phyloP scores from a whole-genome alignment of 306 rosid genomes.

The Fagus crenata region DNA sequence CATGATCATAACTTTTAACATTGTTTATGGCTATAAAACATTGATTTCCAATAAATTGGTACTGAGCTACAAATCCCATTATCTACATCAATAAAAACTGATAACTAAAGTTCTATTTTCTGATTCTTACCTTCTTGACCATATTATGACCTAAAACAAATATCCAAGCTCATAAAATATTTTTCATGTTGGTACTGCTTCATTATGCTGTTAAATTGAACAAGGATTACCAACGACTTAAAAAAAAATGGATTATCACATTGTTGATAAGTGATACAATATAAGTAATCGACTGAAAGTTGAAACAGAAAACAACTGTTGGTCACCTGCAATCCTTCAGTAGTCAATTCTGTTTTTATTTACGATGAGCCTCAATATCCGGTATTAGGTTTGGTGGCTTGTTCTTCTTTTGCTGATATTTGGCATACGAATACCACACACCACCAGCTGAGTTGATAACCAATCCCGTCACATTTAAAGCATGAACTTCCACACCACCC shows the following conservation, averaged over 20 bases:
- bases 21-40: not conserved
- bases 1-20: not conserved
- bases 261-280: not conserved
- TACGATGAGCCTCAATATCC: slow-evolving; percentile 62
- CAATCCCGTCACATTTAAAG: slow-evolving; percentile 79
- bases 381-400: slow-evolving; percentile 47
- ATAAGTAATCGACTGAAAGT: not conserved
- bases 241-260: too few relatives aligned
- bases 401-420: slow-evolving; percentile 71
- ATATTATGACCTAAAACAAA: not conserved
- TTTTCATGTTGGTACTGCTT: not conserved
- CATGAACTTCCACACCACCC: slow-evolving; percentile 87
- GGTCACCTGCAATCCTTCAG: slow-evolving; percentile 17
- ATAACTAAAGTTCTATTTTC: not conserved
- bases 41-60: not conserved
- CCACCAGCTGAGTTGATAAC: slow-evolving; percentile 94
- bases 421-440: slow-evolving; percentile 88
- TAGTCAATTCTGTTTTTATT: slow-evolving; percentile 39
- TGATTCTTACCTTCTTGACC: not conserved
- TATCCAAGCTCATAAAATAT: not conserved
- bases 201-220: not conserved
- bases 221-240: not conserved
- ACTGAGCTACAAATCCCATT: not conserved
- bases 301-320: slow-evolving; percentile 28
- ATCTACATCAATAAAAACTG: not conserved